A percentile compares a stretch with the other conserved stretches of the same genome.
Evolutionary conservation across 2,329 filamentous ascomycete species (phyloP).

Genomic region (Colletotrichum godetiae): DNA sequence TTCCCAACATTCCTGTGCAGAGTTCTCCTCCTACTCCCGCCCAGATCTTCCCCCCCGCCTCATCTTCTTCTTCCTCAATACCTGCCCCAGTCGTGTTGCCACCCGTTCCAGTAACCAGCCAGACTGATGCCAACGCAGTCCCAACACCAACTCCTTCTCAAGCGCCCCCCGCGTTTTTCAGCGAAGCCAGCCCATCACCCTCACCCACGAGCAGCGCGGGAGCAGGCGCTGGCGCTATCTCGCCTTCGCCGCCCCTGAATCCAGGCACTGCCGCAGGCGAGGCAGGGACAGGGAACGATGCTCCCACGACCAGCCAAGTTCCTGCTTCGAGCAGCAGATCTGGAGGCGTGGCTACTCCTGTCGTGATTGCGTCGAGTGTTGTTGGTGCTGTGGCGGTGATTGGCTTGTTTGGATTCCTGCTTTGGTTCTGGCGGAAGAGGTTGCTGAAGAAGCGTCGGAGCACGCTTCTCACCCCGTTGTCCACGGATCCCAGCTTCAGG

Average conservation of each 20-base stretch:
- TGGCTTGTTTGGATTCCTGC: conserved; percentile 57
- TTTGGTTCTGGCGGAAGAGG: conserved; percentile 63
- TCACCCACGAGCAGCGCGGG: conserved; percentile 9
- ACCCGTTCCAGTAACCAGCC: conserved; percentile 45
- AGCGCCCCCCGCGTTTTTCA: conserved; percentile 24
- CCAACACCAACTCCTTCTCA: conserved; percentile 31
- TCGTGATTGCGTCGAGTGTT: conserved; percentile 63
- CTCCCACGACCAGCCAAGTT: conserved; percentile 6
- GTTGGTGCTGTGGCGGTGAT: conserved; percentile 61
- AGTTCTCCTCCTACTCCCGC: conserved; percentile 13
- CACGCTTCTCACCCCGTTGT: conserved; percentile 61
- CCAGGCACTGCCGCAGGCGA: conserved; percentile 31
- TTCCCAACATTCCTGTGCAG: conserved; percentile 21
- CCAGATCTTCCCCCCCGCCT: conserved; percentile 2
- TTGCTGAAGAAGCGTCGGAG: conserved; percentile 55
- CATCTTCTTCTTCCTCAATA: conserved; percentile 6
- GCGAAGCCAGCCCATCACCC: conserved; percentile 14
- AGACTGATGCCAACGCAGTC: conserved; percentile 49
- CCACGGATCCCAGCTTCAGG: conserved; percentile 44
- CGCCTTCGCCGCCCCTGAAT: conserved; percentile 17
- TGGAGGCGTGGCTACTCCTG: conserved; percentile 45
- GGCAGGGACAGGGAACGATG: conserved; percentile 11
- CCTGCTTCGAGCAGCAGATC: conserved; percentile 38
- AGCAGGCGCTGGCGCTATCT: background rate
- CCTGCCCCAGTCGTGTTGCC: conserved; percentile 26